phyloP scores from a whole-genome alignment of 345 rosid species.

The Eucalyptus sp. region DNA sequence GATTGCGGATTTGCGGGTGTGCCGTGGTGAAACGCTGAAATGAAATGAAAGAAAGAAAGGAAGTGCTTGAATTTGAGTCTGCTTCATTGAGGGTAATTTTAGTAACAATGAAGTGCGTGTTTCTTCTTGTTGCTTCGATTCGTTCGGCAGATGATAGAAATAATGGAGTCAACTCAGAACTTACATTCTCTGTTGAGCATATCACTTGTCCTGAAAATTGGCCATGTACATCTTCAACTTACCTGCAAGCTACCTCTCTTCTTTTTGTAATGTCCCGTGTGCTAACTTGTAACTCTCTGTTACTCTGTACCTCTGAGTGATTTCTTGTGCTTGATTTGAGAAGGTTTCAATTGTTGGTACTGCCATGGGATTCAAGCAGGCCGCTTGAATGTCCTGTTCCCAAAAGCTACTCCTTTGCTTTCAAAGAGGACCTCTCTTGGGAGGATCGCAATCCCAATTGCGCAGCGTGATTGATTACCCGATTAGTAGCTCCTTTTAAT shows the following conservation, averaged over 20 bases:
- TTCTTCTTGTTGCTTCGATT: neutral
- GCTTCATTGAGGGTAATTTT: neutral
- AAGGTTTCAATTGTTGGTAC: neutral
- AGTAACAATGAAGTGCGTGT: neutral
- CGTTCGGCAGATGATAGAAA: neutral
- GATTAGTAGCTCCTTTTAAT: neutral
- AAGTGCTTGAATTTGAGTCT: neutral
- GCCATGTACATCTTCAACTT: neutral
- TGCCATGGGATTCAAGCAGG: neutral
- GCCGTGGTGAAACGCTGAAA: neutral
- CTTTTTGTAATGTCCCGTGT: neutral
- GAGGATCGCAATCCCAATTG: neutral
- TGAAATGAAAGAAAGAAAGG: neutral
- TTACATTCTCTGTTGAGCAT: neutral
- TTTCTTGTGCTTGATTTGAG: neutral
- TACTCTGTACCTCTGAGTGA: neutral
- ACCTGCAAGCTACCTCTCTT: neutral
- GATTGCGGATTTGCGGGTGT: neutral
- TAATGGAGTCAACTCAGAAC: neutral
- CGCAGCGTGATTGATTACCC: neutral
- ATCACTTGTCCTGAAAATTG: neutral
- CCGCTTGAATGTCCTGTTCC: neutral
- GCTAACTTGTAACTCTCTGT: neutral
- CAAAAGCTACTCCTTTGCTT: neutral
- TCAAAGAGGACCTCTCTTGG: neutral